Evolutionary conservation across 805 yeast genomes (phyloP).

Genomic region (Wickerhamomyces chaumierensis): DNA sequence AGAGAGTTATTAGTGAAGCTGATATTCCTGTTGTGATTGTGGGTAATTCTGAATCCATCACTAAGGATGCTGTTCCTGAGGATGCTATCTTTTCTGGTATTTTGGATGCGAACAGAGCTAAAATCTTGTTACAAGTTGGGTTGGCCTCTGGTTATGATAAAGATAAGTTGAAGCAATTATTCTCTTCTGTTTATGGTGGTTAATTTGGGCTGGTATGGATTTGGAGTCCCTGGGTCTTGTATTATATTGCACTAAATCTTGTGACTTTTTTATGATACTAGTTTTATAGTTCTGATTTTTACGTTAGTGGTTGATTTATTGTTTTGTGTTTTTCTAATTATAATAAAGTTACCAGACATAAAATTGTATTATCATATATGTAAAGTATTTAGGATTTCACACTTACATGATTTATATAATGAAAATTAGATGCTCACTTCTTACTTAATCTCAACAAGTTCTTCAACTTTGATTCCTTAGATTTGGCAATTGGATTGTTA

Average conservation of each 20-base stretch:
- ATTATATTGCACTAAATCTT: too few species aligned
- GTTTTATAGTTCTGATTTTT: too few species aligned
- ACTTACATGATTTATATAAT: too few species aligned
- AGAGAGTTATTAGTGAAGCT: conserved; percentile 15
- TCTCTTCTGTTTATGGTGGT: conserved; percentile 45
- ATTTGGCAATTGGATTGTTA: not conserved
- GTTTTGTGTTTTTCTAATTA: too few species aligned
- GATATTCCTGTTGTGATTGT: conserved; percentile 35
- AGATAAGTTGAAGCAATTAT: conserved; percentile 30
- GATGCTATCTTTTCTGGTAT: conserved; percentile 37
- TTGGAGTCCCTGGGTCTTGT: too few species aligned
- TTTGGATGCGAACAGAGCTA: conserved; percentile 39
- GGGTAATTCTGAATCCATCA: conserved; percentile 14
- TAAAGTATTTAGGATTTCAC: too few species aligned
- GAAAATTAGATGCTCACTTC: conserved; percentile 17
- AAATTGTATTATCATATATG: too few species aligned
- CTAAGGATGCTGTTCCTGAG: conserved; percentile 4
- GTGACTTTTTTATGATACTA: too few species aligned
- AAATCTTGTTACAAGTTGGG: conserved; percentile 38
- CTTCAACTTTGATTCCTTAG: conserved; percentile 20
- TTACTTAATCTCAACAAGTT: conserved; percentile 30
- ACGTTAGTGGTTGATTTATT: too few species aligned
- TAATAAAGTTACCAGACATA: too few species aligned
- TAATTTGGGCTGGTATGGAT: too few species aligned
- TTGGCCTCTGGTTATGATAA: conserved; percentile 29